These are phyloP conservation scores for Boletus reticulatus DNA, from an alignment of 768 basidiomycete genomes.

Conservation along the genomic window DNA sequence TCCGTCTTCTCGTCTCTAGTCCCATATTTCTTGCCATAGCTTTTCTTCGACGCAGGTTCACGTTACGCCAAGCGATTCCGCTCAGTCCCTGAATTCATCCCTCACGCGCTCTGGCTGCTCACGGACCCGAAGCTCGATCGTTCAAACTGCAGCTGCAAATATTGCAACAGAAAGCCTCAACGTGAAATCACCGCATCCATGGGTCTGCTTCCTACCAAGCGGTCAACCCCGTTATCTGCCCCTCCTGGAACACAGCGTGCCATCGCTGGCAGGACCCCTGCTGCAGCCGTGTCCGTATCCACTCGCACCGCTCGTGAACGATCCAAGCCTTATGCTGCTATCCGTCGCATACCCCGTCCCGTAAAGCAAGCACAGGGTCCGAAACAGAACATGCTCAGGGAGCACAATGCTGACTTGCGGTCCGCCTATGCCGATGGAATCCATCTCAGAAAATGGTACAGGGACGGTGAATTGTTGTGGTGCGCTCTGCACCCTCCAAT, in stretches of 20 bases:
- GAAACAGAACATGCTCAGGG: conserved; percentile 52
- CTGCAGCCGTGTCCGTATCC: conserved; percentile 14
- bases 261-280: conserved; percentile 10
- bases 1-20: conserved; percentile 28
- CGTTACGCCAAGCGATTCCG: conserved; percentile 55
- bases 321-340: conserved; percentile 39
- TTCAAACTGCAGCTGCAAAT: conserved; percentile 68
- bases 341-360: conserved; percentile 38
- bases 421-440: conserved; percentile 49
- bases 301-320: conserved; percentile 21
- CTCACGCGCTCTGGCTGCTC: conserved; percentile 80
- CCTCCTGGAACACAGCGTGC: conserved; percentile 22
- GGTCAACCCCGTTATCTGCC: conserved; percentile 32
- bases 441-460: conserved; percentile 56
- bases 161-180: conserved; percentile 69
- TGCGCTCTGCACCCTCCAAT: conserved; percentile 56
- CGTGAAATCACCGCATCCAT: conserved; percentile 65
- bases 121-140: conserved; percentile 47
- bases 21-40: neutral
- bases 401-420: conserved; percentile 64
- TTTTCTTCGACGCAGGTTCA: conserved; percentile 35
- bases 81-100: conserved; percentile 81
- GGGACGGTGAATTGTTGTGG: conserved; percentile 73
- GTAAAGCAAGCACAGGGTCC: conserved; percentile 36
- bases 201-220: conserved; percentile 37